Percentiles rank a stretch among this genome's conserved stretches.
Evolutionary conservation across 805 yeast genomes (phyloP).

Genomic region (Barnettozyma sp.): DNA sequence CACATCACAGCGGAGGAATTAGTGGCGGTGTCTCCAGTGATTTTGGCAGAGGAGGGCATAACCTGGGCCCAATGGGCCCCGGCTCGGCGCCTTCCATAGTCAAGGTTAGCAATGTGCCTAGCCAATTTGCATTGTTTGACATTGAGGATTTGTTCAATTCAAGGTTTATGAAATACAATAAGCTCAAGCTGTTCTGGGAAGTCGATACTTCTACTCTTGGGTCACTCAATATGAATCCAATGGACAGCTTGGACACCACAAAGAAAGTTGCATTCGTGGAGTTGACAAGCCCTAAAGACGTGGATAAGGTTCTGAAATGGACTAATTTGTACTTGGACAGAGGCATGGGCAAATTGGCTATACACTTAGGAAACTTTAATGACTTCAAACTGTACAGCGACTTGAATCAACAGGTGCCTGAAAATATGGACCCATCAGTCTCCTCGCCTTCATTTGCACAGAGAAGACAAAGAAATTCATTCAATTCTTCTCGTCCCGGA

Average conservation of each 20-base stretch:
- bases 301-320: conserved; percentile 57
- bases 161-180: conserved; percentile 49
- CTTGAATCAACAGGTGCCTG: conserved; percentile 17
- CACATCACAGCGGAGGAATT: conserved; percentile 5
- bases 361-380: conserved; percentile 22
- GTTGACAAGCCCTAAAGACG: conserved; percentile 41
- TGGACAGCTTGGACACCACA: conserved; percentile 23
- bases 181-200: conserved; percentile 57
- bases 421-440: conserved; percentile 21
- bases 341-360: conserved; percentile 29
- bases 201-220: conserved; percentile 31
- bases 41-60: not conserved
- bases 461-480: conserved; percentile 5
- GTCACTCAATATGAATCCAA: conserved; percentile 22
- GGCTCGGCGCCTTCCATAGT: conserved; percentile 54
- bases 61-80: conserved; percentile 3
- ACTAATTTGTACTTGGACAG: conserved; percentile 44
- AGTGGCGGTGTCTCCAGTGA: conserved; percentile 2
- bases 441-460: conserved; percentile 6
- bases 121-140: conserved; percentile 42
- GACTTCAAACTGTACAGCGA: conserved; percentile 22
- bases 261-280: conserved; percentile 62
- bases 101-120: conserved; percentile 55
- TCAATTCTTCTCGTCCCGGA: conserved; percentile 7
- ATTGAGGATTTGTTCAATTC: conserved; percentile 57